Evolutionary conservation across 208 protist species (phyloP), one percentile per base, ranked within the genome.

Genomic region (Wallacemonas collosoma): DNA sequence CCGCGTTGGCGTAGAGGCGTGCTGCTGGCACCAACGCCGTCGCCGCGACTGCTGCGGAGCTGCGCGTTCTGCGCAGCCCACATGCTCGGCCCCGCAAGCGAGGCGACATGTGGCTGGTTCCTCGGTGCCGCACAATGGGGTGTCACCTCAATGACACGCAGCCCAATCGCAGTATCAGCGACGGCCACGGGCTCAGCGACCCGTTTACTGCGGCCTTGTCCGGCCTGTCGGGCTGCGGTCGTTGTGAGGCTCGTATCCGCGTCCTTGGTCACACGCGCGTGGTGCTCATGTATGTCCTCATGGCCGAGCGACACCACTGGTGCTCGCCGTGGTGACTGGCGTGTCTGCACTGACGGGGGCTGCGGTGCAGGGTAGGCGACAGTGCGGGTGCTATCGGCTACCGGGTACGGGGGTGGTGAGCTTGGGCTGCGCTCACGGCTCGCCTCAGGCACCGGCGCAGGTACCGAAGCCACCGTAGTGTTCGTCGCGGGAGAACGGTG

Each of bases 111-210:
- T 9, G 57, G 39, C 38, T 63, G 57, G 17, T 6, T 7, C 5
- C 57, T 12, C 6, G 38, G 3, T 14, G 60, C 41, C 15, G 60
- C 41, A 9, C 1, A n/a, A 36, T 3, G 8, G 12, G 60, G 60
- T 3, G 8, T n/a, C 60, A 65, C 60, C 60, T 65, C 60, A 35
- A 65, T 41, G 41, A 65, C 60, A 41, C 60, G 60, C 43, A 53
- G 40, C 60, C 50, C 60, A 1, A 65, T 65, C 40, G 40, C 60
- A 9, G 60, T 65, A 41, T 65, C 60, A 0, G 60, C 60, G 40
- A 65, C 60, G 45, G 45, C 6, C 8, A 50, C 6, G 6, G 45
- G 45, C 8, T 50, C 45, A 6, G 26, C 26, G 26, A 26, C 26
- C 26, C 26, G 26, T 26, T 26, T 0, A 26, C 26, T 26, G 26